A percentile compares a stretch with the other conserved stretches of the same genome.
Evolutionary conservation across 805 yeast species (phyloP).

Genomic region (Kodamaea sagamina): DNA sequence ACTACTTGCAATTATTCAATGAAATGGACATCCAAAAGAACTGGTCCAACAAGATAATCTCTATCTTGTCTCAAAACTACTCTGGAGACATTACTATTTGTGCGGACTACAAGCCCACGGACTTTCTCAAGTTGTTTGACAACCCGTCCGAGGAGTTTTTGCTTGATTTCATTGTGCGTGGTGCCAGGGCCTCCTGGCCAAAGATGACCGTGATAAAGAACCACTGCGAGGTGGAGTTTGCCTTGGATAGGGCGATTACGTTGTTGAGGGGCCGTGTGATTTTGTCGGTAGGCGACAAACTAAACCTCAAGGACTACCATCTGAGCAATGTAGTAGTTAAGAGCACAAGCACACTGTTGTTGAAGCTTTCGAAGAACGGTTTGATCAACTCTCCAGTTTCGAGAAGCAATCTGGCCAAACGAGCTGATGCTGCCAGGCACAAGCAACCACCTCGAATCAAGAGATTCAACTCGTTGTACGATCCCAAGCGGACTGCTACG

Average conservation of each 20-base stretch:
- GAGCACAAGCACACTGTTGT: slow-evolving; percentile 12
- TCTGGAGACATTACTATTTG: slow-evolving; percentile 92
- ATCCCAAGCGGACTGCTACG: slow-evolving; percentile 18
- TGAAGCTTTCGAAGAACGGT: slow-evolving; percentile 9
- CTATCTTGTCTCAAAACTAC: slow-evolving; percentile 81
- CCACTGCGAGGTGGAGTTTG: slow-evolving; percentile 88
- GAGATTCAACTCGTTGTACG: slow-evolving; percentile 25
- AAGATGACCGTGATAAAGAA: slow-evolving; percentile 80
- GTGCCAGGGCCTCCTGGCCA: slow-evolving; percentile 95
- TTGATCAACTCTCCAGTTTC: slow-evolving; percentile 27
- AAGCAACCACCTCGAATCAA: slow-evolving; percentile 21
- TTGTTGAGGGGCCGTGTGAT: slow-evolving; percentile 62
- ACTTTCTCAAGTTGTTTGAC: slow-evolving; percentile 61
- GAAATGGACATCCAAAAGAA: slow-evolving; percentile 80
- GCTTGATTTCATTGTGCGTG: slow-evolving; percentile 68
- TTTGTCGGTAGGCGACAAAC: slow-evolving; percentile 24
- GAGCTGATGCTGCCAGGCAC: slow-evolving; percentile 10
- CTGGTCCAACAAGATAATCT: slow-evolving; percentile 67
- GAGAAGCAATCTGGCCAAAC: slow-evolving; percentile 16
- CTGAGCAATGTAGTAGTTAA: slow-evolving; percentile 6
- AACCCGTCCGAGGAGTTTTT: slow-evolving; percentile 84
- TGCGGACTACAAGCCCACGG: slow-evolving; percentile 66
- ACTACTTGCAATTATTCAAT: slow-evolving; percentile 67
- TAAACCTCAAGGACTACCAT: slow-evolving; percentile 11
- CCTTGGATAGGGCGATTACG: slow-evolving; percentile 79